Evolutionary conservation across 108 stramenopile species (phyloP).

Genomic region (Nitzschia sp.): DNA sequence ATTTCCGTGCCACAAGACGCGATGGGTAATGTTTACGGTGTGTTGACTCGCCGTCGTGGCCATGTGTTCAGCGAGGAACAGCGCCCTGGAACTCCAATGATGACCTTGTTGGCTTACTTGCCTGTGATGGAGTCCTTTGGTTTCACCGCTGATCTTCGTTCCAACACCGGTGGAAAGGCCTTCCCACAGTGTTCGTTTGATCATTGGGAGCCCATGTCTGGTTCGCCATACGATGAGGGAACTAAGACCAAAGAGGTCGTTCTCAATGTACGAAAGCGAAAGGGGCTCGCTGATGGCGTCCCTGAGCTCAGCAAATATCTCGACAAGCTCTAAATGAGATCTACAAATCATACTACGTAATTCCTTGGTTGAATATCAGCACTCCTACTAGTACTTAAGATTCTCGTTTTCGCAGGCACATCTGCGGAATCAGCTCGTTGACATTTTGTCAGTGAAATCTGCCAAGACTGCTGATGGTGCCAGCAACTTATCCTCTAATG

Average conservation of each 20-base stretch:
- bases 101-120: slow-evolving; percentile 98
- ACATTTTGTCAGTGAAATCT: too few species aligned
- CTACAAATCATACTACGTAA: not conserved
- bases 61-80: slow-evolving; percentile 99
- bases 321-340: slow-evolving; percentile 99
- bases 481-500: not conserved
- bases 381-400: too few species aligned
- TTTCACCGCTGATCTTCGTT: slow-evolving; percentile 98
- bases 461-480: not conserved
- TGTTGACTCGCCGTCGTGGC: slow-evolving; percentile 98
- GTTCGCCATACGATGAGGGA: slow-evolving; percentile 86
- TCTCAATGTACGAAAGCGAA: slow-evolving; percentile 92
- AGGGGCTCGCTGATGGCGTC: slow-evolving; percentile 95
- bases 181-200: slow-evolving; percentile 99
- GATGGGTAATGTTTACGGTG: slow-evolving; percentile 99
- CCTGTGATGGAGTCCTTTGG: slow-evolving; percentile 99
- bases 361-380: not conserved
- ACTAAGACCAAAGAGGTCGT: slow-evolving; percentile 92
- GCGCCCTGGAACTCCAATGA: slow-evolving; percentile 96
- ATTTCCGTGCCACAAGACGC: slow-evolving; percentile 99
- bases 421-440: too few species aligned
- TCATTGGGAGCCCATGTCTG: slow-evolving; percentile 98
- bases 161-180: slow-evolving; percentile 99
- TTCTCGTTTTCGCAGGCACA: not conserved
- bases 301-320: slow-evolving; percentile 96